Evolutionary conservation across 805 yeast genomes (phyloP), one percentile per base, ranked within the genome.

Genomic region (Maudiozyma pseudohumilis): DNA sequence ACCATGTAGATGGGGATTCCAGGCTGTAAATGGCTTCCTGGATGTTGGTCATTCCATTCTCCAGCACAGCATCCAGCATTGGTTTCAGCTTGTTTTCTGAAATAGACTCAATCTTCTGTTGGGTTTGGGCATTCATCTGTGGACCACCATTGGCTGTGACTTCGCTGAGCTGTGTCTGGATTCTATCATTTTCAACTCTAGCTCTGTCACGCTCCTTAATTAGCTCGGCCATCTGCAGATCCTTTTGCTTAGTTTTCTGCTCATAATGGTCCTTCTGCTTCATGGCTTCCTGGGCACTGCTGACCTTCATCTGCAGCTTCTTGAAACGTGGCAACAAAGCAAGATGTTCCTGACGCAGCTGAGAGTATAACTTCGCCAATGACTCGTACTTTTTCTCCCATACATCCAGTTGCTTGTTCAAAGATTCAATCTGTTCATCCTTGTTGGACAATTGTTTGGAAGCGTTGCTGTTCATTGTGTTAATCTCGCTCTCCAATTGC

Each of bases 311-410:
- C 61, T 86, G 94, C 33, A 80, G 69, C 48, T 80, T 78, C 56
- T 88, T 87, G 55, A 80, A 80, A 53, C 80, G 80, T 36, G 81
- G 69, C 53, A 88, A 69, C 39, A 87, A 62, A 44, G 78, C 81
- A 52, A 88, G 68, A 55, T 88, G 96, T 60, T 88, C 96, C 60
- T 84, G 94, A 54, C 96, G 80, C 48, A 88, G 67, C 61, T 87
- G 95, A 2, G 94, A 79, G 59, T 88, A 88, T 46, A 88, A 67
- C 52, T 85, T 85, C 5, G 96, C 96, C 44, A 88, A 68, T 0
- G 92, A 72, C 53, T 87, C 95, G 60, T 88, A 88, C 63, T 88
- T 88, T 38, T 74, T 74, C 44, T 83, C 76, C 95, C 95, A 88
- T 43, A 74, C 71, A 20, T 59, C 65, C 29, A 82, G 69, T 59